These are phyloP conservation scores for Serendipita sp. DNA, from an alignment of 768 basidiomycete genomes.

Conservation along the genomic window DNA sequence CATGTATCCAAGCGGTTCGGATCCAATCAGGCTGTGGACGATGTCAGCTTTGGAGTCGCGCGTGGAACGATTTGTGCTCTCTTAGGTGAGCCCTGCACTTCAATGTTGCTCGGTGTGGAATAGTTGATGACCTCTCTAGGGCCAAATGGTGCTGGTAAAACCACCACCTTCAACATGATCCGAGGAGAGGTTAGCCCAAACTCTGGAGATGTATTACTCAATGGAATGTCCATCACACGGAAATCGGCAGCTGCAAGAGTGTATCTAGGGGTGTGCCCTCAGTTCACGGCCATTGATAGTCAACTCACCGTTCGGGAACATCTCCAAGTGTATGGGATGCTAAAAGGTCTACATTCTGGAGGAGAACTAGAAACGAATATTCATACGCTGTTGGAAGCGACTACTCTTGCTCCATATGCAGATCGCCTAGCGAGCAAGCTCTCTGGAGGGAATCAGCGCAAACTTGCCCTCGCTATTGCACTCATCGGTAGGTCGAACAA, in stretches of 20 bases:
- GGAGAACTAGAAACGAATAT: constrained; percentile 38
- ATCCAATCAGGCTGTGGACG: constrained; percentile 41
- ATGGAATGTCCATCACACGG: constrained; percentile 47
- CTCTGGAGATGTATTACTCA: constrained; percentile 51
- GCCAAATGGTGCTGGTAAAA: constrained; percentile 35
- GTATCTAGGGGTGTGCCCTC: constrained; percentile 66
- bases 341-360: constrained; percentile 48
- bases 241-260: constrained; percentile 48
- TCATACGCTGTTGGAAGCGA: constrained; percentile 39
- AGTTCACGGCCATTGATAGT: constrained; percentile 69
- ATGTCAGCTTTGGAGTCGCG: constrained; percentile 53
- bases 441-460: constrained; percentile 68
- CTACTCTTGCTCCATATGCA: constrained; percentile 43
- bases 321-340: constrained; percentile 48
- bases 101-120: too few relatives aligned
- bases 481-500: constrained; percentile 36
- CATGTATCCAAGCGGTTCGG: constrained; percentile 47
- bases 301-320: constrained; percentile 70
- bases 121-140: not conserved
- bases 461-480: constrained; percentile 60
- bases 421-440: constrained; percentile 59
- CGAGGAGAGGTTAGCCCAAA: constrained; percentile 57
- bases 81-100: constrained; percentile 32
- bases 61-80: constrained; percentile 52
- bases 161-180: constrained; percentile 66